Percentiles rank a stretch among this genome's conserved stretches.
phyloP scores from a whole-genome alignment of 768 basidiomycete genomes.

The Leucosporidium creatinivorum region DNA sequence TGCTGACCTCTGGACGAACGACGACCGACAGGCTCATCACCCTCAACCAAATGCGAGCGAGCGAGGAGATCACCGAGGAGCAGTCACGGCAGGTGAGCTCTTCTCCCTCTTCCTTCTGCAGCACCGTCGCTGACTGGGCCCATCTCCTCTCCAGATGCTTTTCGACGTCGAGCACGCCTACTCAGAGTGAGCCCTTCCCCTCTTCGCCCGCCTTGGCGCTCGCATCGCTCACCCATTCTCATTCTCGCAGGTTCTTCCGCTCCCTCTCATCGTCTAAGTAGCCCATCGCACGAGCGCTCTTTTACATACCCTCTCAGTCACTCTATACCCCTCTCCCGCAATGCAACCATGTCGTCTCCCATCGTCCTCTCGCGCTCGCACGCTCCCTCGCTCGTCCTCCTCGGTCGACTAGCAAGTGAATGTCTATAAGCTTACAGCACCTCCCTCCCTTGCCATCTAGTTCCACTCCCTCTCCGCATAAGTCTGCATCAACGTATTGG shows the following conservation, averaged over 20 bases:
- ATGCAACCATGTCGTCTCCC: too few species aligned
- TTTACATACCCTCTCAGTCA: too few species aligned
- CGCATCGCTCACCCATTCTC: background rate
- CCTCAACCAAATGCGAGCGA: slow-evolving; percentile 92
- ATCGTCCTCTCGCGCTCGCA: too few species aligned
- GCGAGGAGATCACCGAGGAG: slow-evolving; percentile 91
- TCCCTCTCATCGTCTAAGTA: slow-evolving; percentile 13
- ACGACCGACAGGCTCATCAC: slow-evolving; percentile 69
- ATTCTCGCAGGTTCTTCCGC: slow-evolving; percentile 18
- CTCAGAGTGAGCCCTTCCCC: slow-evolving; percentile 54
- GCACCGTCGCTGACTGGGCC: background rate
- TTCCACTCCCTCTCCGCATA: slow-evolving; percentile 46
- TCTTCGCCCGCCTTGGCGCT: background rate
- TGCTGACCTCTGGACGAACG: too few species aligned
- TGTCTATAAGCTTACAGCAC: too few species aligned
- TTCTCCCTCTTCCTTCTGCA: background rate
- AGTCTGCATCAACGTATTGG: slow-evolving; percentile 52
- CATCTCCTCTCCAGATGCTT: slow-evolving; percentile 53
- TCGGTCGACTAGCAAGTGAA: too few species aligned
- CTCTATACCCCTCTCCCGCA: too few species aligned
- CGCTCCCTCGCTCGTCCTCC: too few species aligned
- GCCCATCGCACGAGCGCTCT: too few species aligned
- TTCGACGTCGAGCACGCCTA: slow-evolving; percentile 97
- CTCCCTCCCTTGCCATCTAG: background rate
- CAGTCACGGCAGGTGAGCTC: slow-evolving; percentile 74